Percentiles rank a stretch among this genome's conserved stretches.
These are phyloP conservation scores for Inosperma sp. DNA, from an alignment of 768 basidiomycete species.

Conservation along the genomic window DNA sequence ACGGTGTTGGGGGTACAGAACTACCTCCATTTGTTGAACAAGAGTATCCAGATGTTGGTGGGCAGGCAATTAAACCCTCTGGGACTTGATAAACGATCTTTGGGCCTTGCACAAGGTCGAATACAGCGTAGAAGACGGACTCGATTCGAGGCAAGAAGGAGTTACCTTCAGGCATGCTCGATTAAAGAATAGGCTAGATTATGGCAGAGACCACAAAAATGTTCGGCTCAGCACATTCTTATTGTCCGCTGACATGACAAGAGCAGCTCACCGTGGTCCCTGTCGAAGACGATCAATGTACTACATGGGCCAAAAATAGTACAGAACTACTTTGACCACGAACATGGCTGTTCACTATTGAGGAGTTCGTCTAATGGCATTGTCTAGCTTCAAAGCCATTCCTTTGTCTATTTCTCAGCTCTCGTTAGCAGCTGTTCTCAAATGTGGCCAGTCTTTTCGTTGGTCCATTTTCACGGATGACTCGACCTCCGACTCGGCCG, in stretches of 20 bases:
- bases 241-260: too few relatives aligned
- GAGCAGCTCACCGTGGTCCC: too few relatives aligned
- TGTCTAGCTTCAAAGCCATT: constrained; percentile 41
- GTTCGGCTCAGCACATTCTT: too few relatives aligned
- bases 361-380: too few relatives aligned
- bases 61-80: constrained; percentile 72
- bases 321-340: too few relatives aligned
- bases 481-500: constrained; percentile 32
- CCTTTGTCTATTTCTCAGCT: constrained; percentile 63
- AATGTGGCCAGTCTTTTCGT: constrained; percentile 82
- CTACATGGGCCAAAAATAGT: too few relatives aligned
- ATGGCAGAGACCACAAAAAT: constrained; percentile 8
- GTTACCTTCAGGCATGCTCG: constrained; percentile 38
- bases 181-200: constrained; percentile 9
- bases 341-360: too few relatives aligned
- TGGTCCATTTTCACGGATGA: constrained; percentile 58
- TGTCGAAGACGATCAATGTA: too few relatives aligned
- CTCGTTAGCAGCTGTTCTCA: constrained; percentile 71
- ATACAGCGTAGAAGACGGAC: constrained; percentile 92
- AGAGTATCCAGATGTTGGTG: constrained; percentile 29
- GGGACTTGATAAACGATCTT: constrained; percentile 93
- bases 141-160: constrained; percentile 77
- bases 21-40: constrained; percentile 20
- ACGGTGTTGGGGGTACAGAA: constrained; percentile 39
- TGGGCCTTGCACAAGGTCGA: constrained; percentile 81